phyloP scores from a whole-genome alignment of 2,329 filamentous ascomycete genomes.

The Rutstroemia sp. region DNA sequence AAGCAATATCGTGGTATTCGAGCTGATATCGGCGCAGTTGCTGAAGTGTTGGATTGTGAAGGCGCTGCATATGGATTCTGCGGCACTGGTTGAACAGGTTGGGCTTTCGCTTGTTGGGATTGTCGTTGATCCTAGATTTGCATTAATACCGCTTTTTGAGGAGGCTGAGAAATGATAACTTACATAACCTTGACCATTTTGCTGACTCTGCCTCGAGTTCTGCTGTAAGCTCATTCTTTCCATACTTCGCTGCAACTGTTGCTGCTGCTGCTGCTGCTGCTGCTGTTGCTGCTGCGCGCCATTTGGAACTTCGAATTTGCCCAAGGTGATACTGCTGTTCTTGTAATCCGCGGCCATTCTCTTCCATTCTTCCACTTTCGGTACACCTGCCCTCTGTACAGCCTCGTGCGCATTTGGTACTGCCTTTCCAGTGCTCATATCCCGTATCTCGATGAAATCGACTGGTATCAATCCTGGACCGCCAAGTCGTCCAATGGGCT shows the following conservation, averaged over 20 bases:
- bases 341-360: slow-evolving; percentile 99
- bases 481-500: slow-evolving; percentile 95
- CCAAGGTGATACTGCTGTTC: slow-evolving; percentile 94
- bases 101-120: slow-evolving; percentile 22
- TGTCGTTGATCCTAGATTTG: slow-evolving; percentile 18
- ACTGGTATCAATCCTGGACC: slow-evolving; percentile 94
- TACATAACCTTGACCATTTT: slow-evolving; percentile 43
- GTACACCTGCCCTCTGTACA: slow-evolving; percentile 81
- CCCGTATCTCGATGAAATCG: slow-evolving; percentile 91
- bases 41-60: slow-evolving; percentile 42
- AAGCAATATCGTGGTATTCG: slow-evolving; percentile 91
- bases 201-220: slow-evolving; percentile 39
- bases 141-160: not conserved
- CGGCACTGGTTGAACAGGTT: slow-evolving; percentile 22
- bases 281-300: slow-evolving; percentile 43
- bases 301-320: slow-evolving; percentile 67
- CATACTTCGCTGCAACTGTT: slow-evolving; percentile 61
- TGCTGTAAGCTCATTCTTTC: slow-evolving; percentile 72
- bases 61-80: slow-evolving; percentile 27
- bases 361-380: slow-evolving; percentile 97
- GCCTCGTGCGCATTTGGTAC: slow-evolving; percentile 79
- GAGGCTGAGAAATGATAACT: slow-evolving; percentile 15
- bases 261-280: slow-evolving; percentile 33
- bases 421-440: slow-evolving; percentile 81
- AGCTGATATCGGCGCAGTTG: slow-evolving; percentile 72